Conservation (phyloP, 2,329 filamentous ascomycete genomes). For the Albifimbria verrucaria region DNA sequence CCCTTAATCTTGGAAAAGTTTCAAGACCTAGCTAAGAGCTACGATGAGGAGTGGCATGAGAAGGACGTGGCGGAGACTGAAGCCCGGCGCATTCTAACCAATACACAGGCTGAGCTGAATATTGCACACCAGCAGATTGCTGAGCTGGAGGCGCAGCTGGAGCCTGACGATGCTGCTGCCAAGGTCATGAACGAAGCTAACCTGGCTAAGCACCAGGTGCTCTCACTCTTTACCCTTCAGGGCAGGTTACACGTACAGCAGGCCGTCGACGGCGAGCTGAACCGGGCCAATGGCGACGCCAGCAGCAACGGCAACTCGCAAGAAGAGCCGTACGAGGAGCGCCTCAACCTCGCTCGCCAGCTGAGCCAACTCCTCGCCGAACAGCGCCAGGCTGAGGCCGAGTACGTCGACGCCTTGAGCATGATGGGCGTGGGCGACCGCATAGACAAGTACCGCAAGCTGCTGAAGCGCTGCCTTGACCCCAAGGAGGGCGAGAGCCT, state of each 20-base stretch:
- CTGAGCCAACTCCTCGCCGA: constrained; percentile 55
- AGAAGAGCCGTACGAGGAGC: constrained; percentile 50
- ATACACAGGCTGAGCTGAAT: constrained; percentile 65
- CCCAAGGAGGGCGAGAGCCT: constrained; percentile 65
- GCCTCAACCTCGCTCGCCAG: constrained; percentile 55
- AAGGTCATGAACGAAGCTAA: constrained; percentile 51
- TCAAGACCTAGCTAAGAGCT: constrained; percentile 64
- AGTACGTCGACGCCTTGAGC: constrained; percentile 66
- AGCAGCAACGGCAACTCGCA: constrained; percentile 34
- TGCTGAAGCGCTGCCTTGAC: constrained; percentile 67
- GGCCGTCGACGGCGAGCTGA: constrained; percentile 49
- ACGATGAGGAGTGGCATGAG: constrained; percentile 72
- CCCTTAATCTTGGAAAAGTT: constrained; percentile 70
- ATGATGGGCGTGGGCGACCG: constrained; percentile 69
- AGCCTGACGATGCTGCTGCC: constrained; percentile 50
- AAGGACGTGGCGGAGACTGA: constrained; percentile 69
- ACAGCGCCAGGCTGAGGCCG: constrained; percentile 59
- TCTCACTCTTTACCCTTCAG: constrained; percentile 49
- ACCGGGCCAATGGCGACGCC: constrained; percentile 46
- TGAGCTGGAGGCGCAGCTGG: constrained; percentile 53
- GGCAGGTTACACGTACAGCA: constrained; percentile 51
- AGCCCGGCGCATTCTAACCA: constrained; percentile 61
- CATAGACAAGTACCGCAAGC: constrained; percentile 68
- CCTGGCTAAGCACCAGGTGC: constrained; percentile 43
- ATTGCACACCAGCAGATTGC: constrained; percentile 56